Percentiles rank a stretch among this genome's conserved stretches.
Evolutionary conservation across 2,329 filamentous ascomycete genomes (phyloP).

Genomic region (Amesomyces nigricolor): DNA sequence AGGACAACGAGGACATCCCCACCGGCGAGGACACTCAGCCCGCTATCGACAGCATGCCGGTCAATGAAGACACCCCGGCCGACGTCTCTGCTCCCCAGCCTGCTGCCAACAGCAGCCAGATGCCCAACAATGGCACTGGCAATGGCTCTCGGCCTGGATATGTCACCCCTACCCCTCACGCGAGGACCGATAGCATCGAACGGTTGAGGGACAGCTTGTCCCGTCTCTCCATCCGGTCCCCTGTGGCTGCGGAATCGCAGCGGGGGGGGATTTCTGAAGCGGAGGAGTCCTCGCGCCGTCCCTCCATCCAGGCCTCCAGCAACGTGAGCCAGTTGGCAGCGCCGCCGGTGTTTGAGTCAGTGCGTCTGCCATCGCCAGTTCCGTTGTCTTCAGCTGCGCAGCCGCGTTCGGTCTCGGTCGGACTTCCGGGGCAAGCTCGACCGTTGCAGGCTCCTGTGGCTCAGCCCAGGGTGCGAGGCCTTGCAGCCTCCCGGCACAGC

Average conservation of each 20-base stretch:
- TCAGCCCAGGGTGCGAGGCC: conserved; percentile 11
- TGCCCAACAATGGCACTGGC: no score
- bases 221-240: conserved; percentile 3
- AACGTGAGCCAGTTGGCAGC: no score
- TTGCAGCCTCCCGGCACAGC: conserved; percentile 17
- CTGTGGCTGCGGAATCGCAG: not conserved
- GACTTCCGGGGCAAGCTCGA: not conserved
- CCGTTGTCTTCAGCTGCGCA: no score
- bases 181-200: conserved; percentile 2
- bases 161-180: not conserved
- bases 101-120: not conserved
- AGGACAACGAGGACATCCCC: not conserved
- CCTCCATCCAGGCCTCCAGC: no score
- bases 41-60: not conserved
- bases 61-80: not conserved
- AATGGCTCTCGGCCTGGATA: not conserved
- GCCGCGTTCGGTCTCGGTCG: no score
- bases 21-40: not conserved
- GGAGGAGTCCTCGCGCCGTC: no score
- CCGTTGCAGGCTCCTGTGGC: not conserved
- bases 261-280: no score
- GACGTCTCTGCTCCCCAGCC: not conserved
- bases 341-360: no score
- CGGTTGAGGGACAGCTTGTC: conserved; percentile 1
- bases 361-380: no score